phyloP scores from a whole-genome alignment of 2,329 filamentous ascomycete species.

The Pyrenophora tritici-repentis region DNA sequence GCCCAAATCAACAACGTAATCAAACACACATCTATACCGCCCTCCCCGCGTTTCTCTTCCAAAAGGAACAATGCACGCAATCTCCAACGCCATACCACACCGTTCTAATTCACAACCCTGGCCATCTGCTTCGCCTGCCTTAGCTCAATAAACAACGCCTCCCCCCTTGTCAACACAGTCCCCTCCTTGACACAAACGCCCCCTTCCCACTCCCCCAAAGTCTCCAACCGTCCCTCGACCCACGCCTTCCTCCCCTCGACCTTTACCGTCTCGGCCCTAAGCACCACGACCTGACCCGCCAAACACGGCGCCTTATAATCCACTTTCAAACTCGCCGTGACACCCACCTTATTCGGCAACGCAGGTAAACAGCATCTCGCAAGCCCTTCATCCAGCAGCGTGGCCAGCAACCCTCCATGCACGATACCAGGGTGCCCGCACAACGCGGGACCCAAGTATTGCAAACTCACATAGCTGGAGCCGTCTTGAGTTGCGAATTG shows the following conservation, averaged over 20 bases:
- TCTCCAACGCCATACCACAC: too few relatives aligned
- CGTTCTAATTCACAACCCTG: too few relatives aligned
- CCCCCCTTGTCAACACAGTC: constrained; percentile 77
- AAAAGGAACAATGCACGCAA: too few relatives aligned
- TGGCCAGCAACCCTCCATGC: constrained; percentile 90
- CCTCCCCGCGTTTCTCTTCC: too few relatives aligned
- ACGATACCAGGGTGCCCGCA: constrained; percentile 91
- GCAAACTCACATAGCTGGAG: constrained; percentile 62
- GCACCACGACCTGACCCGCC: constrained; percentile 75
- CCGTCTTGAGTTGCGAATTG: constrained; percentile 69
- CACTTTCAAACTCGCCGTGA: constrained; percentile 83
- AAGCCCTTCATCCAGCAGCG: constrained; percentile 86
- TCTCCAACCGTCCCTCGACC: constrained; percentile 87
- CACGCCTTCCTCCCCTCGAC: constrained; percentile 93
- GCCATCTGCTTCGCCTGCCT: constrained; percentile 64
- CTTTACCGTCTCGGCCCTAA: constrained; percentile 78
- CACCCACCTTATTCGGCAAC: constrained; percentile 80
- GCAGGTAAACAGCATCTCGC: constrained; percentile 87
- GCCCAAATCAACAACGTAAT: too few relatives aligned
- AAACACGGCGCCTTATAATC: constrained; percentile 83
- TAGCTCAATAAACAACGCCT: constrained; percentile 86
- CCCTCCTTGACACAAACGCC: constrained; percentile 54
- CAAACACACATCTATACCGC: too few relatives aligned
- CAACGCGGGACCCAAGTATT: constrained; percentile 77
- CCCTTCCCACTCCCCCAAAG: constrained; percentile 63